Evolutionary conservation across 208 protist species (phyloP).

Genomic region (Balamuthia mandrillaris): DNA sequence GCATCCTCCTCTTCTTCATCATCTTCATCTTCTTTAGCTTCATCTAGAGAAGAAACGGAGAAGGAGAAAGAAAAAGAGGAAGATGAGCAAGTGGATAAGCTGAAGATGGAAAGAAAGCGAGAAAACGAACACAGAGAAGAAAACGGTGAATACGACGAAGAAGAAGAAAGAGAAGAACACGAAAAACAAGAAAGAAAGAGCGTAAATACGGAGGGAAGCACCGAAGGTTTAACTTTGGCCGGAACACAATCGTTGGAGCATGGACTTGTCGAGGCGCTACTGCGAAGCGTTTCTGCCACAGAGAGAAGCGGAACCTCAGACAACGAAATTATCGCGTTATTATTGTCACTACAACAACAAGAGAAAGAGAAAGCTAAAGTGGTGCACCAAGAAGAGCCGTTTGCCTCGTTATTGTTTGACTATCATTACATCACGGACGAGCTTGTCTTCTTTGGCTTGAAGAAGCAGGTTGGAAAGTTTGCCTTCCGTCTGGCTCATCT

Average conservation of each 20-base stretch:
- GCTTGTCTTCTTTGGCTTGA: constrained; percentile 51
- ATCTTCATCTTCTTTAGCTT: no score
- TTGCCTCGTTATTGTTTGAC: constrained; percentile 32
- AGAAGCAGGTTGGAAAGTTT: constrained; percentile 53
- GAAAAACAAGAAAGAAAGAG: no score
- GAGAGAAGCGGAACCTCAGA: neutral
- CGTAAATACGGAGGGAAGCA: no score
- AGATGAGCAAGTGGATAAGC: neutral
- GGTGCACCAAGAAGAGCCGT: neutral
- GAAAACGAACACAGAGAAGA: neutral
- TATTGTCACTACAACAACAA: neutral
- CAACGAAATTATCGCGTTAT: neutral
- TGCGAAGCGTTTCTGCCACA: no score
- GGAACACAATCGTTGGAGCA: no score
- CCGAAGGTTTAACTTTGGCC: no score
- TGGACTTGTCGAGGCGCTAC: no score
- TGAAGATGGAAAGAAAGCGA: neutral
- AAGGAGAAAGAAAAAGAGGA: neutral
- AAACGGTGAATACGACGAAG: no score
- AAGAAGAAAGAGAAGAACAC: no score
- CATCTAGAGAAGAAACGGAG: neutral
- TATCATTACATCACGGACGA: constrained; percentile 56
- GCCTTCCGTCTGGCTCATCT: constrained; percentile 47
- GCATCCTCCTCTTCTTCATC: no score
- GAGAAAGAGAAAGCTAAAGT: neutral